Evolutionary conservation across 2,329 filamentous ascomycete genomes (phyloP).

Genomic region (Epicoccum sorghinum): DNA sequence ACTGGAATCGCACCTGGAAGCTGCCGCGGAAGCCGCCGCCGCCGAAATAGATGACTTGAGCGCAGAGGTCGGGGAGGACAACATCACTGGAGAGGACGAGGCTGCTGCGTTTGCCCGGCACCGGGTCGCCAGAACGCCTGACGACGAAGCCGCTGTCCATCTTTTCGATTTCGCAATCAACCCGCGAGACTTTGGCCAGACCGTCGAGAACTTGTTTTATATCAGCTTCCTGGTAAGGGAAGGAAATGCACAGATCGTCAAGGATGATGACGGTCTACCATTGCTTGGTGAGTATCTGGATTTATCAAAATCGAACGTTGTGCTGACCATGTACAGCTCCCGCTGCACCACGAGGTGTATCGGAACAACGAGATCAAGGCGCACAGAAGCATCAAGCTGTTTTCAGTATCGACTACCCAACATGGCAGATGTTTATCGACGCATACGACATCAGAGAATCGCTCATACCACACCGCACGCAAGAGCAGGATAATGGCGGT

Average conservation of each 20-base stretch:
- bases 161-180: slow-evolving; percentile 90
- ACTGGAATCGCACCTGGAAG: slow-evolving; percentile 55
- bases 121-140: slow-evolving; percentile 62
- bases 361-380: slow-evolving; percentile 60
- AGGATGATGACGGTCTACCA: slow-evolving; percentile 77
- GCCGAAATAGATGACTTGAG: slow-evolving; percentile 35
- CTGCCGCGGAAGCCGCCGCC: slow-evolving; percentile 50
- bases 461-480: slow-evolving; percentile 80
- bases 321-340: slow-evolving; percentile 42
- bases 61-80: slow-evolving; percentile 29
- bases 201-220: slow-evolving; percentile 96
- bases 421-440: slow-evolving; percentile 79
- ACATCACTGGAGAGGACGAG: slow-evolving; percentile 44
- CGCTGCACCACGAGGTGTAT: slow-evolving; percentile 55
- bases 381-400: slow-evolving; percentile 77
- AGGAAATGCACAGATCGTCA: slow-evolving; percentile 74
- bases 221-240: slow-evolving; percentile 93
- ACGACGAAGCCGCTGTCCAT: slow-evolving; percentile 68
- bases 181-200: slow-evolving; percentile 88
- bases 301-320: not conserved
- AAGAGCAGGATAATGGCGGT: slow-evolving; percentile 31
- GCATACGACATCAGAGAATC: slow-evolving; percentile 77
- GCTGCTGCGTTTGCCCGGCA: slow-evolving; percentile 66
- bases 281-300: slow-evolving; percentile 69
- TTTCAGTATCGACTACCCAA: slow-evolving; percentile 82